phyloP scores from a whole-genome alignment of 441 rosid genomes.

The Mallotus repandus region DNA sequence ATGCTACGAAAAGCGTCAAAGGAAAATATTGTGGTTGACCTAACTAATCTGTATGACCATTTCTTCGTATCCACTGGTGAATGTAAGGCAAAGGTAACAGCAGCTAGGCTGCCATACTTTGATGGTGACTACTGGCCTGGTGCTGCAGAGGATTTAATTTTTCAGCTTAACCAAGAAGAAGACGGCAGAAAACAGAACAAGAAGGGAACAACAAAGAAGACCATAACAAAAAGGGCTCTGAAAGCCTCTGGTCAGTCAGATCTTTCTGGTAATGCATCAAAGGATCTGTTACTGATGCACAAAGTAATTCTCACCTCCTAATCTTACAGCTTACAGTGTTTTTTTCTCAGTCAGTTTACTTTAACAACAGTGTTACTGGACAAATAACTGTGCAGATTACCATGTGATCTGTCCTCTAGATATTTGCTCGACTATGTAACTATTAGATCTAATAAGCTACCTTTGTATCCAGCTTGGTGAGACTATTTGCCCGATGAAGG shows the following conservation, averaged over 20 bases:
- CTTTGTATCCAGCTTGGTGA: conserved; percentile 81
- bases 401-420: background rate
- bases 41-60: conserved; percentile 90
- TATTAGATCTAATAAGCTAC: background rate
- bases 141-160: conserved; percentile 96
- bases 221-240: conserved; percentile 89
- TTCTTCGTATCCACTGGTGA: conserved; percentile 86
- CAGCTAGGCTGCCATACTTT: conserved; percentile 97
- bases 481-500: conserved; percentile 98
- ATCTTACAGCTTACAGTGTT: conserved; percentile 9
- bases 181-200: conserved; percentile 92
- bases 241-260: conserved; percentile 99
- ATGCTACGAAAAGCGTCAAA: conserved; percentile 89
- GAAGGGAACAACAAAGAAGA: conserved; percentile 84
- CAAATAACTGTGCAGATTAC: background rate
- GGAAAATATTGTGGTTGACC: conserved; percentile 88
- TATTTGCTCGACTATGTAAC: background rate
- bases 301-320: conserved; percentile 53
- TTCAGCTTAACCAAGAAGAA: conserved; percentile 95
- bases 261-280: conserved; percentile 92
- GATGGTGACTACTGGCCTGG: conserved; percentile 99
- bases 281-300: conserved; percentile 94
- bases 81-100: conserved; percentile 92
- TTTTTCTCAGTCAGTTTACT: background rate
- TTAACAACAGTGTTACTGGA: background rate